Evolutionary conservation across 23 red algal genomes (phyloP).

Genomic region (Gracilaria domingensis): DNA sequence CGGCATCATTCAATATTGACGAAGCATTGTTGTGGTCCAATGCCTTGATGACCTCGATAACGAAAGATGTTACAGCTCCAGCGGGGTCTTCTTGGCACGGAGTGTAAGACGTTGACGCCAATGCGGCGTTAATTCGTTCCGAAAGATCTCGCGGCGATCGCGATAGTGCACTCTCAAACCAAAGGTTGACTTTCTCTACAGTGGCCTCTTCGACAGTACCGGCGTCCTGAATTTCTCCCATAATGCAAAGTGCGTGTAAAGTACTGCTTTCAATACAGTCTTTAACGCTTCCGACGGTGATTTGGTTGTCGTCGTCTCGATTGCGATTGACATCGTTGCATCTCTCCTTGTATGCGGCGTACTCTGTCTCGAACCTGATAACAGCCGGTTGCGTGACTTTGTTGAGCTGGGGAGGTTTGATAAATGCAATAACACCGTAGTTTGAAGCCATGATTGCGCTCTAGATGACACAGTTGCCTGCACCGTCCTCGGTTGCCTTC

Average conservation of each 20-base stretch:
- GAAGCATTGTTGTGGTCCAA: constrained; percentile 23
- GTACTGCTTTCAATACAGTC: constrained; percentile 27
- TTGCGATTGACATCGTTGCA: constrained; percentile 26
- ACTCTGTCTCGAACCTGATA: constrained; percentile 43
- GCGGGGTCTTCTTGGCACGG: constrained; percentile 17
- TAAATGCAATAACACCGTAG: too few species aligned
- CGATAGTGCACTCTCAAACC: background rate
- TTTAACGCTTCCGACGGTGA: constrained; percentile 4
- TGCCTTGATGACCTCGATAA: background rate
- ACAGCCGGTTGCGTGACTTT: background rate
- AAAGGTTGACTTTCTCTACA: background rate
- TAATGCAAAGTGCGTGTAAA: constrained; percentile 37
- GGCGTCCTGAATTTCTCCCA: constrained; percentile 42
- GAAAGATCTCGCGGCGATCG: constrained; percentile 2
- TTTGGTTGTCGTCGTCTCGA: background rate
- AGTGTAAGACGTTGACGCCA: background rate
- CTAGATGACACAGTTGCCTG: too few species aligned
- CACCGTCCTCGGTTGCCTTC: too few species aligned
- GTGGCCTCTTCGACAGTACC: constrained; percentile 24
- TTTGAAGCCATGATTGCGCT: too few species aligned
- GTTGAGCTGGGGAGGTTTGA: too few species aligned
- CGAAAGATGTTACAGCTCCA: constrained; percentile 18
- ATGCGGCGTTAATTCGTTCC: constrained; percentile 1
- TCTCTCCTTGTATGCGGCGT: background rate
- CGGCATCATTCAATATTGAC: background rate